These are phyloP conservation scores for Fusarium gaditjirri DNA, from an alignment of 2,329 filamentous ascomycete genomes.

Conservation along the genomic window DNA sequence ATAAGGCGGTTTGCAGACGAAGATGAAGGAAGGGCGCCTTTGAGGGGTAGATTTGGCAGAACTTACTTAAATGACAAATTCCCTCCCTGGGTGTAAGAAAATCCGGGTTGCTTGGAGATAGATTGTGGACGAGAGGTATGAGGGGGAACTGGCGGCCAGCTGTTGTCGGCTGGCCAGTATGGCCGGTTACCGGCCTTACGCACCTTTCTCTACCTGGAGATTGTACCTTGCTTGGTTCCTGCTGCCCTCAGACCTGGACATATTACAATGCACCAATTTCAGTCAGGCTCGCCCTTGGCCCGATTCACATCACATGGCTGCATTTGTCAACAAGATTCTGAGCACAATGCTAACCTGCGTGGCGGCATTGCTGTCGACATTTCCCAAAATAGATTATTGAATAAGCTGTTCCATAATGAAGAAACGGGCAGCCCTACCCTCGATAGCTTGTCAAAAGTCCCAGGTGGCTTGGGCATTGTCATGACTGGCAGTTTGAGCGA, in stretches of 20 bases:
- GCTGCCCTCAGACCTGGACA: neutral
- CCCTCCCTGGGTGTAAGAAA: neutral
- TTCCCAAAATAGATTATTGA: neutral
- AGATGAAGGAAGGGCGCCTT: neutral
- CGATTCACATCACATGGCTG: neutral
- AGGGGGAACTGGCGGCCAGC: constrained; percentile 15
- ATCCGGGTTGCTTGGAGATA: neutral
- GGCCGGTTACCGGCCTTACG: neutral
- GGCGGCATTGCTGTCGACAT: neutral
- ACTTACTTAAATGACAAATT: neutral
- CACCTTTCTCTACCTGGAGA: neutral
- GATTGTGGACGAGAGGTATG: neutral
- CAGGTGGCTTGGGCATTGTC: neutral
- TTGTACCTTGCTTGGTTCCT: neutral
- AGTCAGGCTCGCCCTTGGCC: neutral
- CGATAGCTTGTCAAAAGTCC: neutral
- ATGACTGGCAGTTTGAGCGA: constrained; percentile 2
- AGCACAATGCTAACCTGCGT: neutral
- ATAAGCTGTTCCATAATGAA: neutral
- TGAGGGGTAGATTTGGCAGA: neutral
- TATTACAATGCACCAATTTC: neutral
- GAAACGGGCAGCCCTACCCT: neutral
- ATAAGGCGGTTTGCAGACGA: neutral
- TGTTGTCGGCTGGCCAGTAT: constrained; percentile 11
- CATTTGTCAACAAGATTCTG: neutral